Evolutionary conservation across 495 filamentous ascomycete species (phyloP).

Genomic region (Trichoderma erinaceum): DNA sequence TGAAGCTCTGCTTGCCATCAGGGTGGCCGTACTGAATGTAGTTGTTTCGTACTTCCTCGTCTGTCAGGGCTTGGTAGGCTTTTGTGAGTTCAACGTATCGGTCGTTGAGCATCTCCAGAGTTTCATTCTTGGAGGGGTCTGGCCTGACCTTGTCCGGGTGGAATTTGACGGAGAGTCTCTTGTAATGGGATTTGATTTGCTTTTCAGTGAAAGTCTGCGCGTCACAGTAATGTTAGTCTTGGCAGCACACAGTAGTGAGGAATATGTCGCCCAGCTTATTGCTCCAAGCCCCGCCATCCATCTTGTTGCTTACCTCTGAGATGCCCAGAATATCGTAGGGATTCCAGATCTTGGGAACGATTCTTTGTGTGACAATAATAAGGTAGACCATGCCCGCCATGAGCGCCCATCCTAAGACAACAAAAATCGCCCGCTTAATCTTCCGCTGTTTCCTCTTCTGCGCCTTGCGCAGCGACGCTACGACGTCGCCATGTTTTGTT

Average conservation of each 20-base stretch:
- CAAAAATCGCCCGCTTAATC: conserved; percentile 76
- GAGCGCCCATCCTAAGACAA: conserved; percentile 67
- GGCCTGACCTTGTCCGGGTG: conserved; percentile 89
- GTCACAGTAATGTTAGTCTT: conserved; percentile 10
- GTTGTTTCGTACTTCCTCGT: conserved; percentile 95
- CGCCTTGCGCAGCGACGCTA: conserved; percentile 77
- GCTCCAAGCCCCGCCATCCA: neutral
- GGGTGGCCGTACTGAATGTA: conserved; percentile 93
- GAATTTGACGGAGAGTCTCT: conserved; percentile 72
- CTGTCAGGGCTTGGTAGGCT: conserved; percentile 93
- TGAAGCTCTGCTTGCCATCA: conserved; percentile 95
- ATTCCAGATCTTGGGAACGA: conserved; percentile 78
- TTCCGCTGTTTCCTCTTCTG: conserved; percentile 86
- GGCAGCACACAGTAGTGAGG: neutral
- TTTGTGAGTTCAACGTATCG: conserved; percentile 91
- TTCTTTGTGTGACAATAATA: conserved; percentile 71
- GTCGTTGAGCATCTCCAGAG: conserved; percentile 74
- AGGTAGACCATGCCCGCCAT: conserved; percentile 93
- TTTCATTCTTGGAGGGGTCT: conserved; percentile 82
- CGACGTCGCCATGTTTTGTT: conserved; percentile 73
- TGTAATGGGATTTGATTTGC: conserved; percentile 84
- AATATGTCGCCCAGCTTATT: neutral
- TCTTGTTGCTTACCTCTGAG: conserved; percentile 55
- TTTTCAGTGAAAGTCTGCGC: conserved; percentile 74
- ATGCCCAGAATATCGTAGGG: conserved; percentile 90